Evolutionary conservation across 768 basidiomycete species (phyloP).

Genomic region (Xerocomellus chrysenteron): DNA sequence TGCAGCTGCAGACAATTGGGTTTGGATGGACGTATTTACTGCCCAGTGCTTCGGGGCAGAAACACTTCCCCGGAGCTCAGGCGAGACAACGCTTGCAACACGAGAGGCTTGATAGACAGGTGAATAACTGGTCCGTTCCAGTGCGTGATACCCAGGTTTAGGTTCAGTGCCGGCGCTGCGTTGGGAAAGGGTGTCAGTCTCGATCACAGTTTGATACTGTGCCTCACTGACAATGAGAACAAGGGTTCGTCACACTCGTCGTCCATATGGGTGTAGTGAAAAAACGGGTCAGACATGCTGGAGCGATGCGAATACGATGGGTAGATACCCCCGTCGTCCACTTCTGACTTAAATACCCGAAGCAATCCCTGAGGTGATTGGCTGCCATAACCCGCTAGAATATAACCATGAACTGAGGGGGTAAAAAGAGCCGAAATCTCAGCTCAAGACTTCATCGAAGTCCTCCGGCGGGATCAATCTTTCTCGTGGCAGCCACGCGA

Average conservation of each 20-base stretch:
- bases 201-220: neutral
- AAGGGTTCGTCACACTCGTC: neutral
- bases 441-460: neutral
- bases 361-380: slow-evolving; percentile 2
- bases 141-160: neutral
- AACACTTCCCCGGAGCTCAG: neutral
- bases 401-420: neutral
- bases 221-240: slow-evolving; percentile 12
- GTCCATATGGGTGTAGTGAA: neutral
- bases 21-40: neutral
- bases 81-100: neutral
- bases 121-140: neutral
- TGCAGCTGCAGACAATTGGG: neutral
- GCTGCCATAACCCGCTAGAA: slow-evolving; percentile 8
- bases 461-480: neutral
- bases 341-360: slow-evolving; percentile 9
- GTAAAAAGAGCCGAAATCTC: neutral
- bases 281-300: slow-evolving; percentile 7
- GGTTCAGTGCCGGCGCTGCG: slow-evolving; percentile 1
- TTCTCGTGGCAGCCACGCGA: slow-evolving; percentile 21
- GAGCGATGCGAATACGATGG: neutral
- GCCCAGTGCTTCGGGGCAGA: neutral
- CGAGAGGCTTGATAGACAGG: neutral
- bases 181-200: slow-evolving; percentile 6
- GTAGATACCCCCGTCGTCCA: neutral